A percentile compares a stretch with the other conserved stretches of the same genome.
These are phyloP conservation scores for Amauroascus niger DNA, from an alignment of 2,329 filamentous ascomycete genomes.

Conservation along the genomic window DNA sequence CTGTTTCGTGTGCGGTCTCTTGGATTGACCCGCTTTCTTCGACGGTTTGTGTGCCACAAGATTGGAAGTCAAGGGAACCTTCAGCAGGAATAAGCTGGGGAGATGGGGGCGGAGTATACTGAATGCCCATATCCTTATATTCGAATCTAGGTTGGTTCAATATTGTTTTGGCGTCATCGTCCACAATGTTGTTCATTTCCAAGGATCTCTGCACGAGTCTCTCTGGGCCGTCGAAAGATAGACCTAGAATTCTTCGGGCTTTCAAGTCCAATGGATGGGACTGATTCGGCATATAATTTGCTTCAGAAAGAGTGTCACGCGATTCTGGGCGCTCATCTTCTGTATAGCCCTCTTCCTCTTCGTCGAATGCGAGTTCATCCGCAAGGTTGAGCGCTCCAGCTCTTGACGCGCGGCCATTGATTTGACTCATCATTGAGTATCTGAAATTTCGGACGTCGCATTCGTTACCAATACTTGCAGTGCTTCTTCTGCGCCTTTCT, in stretches of 20 bases:
- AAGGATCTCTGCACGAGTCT: background rate
- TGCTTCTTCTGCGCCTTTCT: conserved; percentile 49
- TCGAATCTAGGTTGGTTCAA: conserved; percentile 34
- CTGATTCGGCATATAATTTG: conserved; percentile 28
- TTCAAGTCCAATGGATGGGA: conserved; percentile 33
- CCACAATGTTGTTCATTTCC: conserved; percentile 6
- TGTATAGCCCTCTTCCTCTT: conserved; percentile 59
- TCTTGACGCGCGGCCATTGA: conserved; percentile 46
- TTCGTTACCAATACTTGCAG: conserved; percentile 44
- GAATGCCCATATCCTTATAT: conserved; percentile 68
- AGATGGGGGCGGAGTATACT: conserved; percentile 75
- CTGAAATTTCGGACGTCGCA: conserved; percentile 46
- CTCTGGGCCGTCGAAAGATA: conserved; percentile 30
- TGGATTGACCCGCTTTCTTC: background rate
- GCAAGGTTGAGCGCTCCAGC: conserved; percentile 66
- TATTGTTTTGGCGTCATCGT: conserved; percentile 34
- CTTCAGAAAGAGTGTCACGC: conserved; percentile 36
- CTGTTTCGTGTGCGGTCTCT: conserved; percentile 13
- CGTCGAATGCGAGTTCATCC: conserved; percentile 77
- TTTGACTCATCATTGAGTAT: conserved; percentile 59
- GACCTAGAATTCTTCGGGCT: conserved; percentile 39
- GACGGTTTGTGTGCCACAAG: conserved; percentile 1
- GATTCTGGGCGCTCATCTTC: conserved; percentile 58
- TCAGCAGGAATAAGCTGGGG: conserved; percentile 47
- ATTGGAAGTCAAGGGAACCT: background rate